Evolutionary conservation across 768 basidiomycete genomes (phyloP), one percentile per base, ranked within the genome.

Genomic region (Collybia nuda): DNA sequence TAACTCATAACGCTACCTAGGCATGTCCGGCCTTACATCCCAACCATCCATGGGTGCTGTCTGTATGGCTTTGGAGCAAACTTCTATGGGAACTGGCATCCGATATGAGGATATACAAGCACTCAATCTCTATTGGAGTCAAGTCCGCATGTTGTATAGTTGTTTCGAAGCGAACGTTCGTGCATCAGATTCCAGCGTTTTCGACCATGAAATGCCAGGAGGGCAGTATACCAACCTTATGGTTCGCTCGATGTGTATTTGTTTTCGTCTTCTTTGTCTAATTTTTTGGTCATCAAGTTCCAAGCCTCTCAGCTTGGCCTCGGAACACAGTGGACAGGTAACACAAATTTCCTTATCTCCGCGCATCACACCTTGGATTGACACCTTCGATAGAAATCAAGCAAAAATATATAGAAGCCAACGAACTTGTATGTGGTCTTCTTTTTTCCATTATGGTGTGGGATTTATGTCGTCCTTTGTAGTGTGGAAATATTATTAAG

Each of bases 21-120:
- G 92, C 73, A 96, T 99, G 89, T 98, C 96, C 50, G 97, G 97
- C 52, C 76, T 96, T 57, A 99, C 97, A 44, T 98, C 97, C 17
- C 97, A 99, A 64, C 95, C 97, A 17, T 92, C 97, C 4, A 99
- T 99, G 97, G 97, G 97, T 60, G 97, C 97, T 28, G 84, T 99
- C 32, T 89, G 88, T 70, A 83, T 85, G 76, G 96, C 97, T 22
- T 75, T 99, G 42, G 97, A 99, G 73, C 97, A 99, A 73, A 94
- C 92, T 32, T 72, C 78, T 32, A 77, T 98, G 51, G 97, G 95
- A 56, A 94, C 96, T 18, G 97, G 97, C 53, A 99, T 99, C 63
- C 88, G 90, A 46, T 94, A 96, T 67, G 90, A 92, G 59, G 93
- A 98, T 69, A 93, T 99, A 61, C 95, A 98, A 67, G 90, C 94